Evolutionary conservation across 768 basidiomycete species (phyloP).

Genomic region (Pisolithus tinctorius): DNA sequence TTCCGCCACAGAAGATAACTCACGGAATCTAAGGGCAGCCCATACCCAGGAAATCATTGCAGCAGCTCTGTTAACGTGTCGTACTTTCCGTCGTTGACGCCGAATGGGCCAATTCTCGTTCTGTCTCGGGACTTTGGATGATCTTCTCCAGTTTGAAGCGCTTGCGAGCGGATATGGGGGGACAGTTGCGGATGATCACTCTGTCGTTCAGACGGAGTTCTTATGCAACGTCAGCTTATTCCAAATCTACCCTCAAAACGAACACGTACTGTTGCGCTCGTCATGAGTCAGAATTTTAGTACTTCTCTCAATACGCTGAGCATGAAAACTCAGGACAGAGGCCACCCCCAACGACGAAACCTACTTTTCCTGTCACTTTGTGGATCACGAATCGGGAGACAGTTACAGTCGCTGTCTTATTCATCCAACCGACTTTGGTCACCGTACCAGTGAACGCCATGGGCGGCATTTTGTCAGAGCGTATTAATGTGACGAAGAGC

Average conservation of each 20-base stretch:
- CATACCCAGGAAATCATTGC: background rate
- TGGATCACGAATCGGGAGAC: constrained; percentile 72
- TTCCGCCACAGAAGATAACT: background rate
- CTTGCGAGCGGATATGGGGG: constrained; percentile 73
- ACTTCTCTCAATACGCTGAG: constrained; percentile 62
- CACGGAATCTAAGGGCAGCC: background rate
- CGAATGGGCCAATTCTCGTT: constrained; percentile 37
- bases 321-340: background rate
- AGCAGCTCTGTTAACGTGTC: background rate
- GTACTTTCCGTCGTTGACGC: background rate
- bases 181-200: constrained; percentile 76
- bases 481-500: background rate
- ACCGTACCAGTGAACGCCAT: constrained; percentile 71
- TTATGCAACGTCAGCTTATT: constrained; percentile 22
- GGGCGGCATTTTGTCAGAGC: constrained; percentile 53
- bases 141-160: constrained; percentile 66
- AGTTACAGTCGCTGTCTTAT: constrained; percentile 79
- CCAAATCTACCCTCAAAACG: background rate
- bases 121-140: constrained; percentile 60
- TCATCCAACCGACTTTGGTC: constrained; percentile 77
- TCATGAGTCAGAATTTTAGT: constrained; percentile 80
- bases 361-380: constrained; percentile 69
- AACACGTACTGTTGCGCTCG: constrained; percentile 54
- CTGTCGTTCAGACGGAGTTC: constrained; percentile 62
- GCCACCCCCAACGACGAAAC: constrained; percentile 9